A percentile compares a stretch with the other conserved stretches of the same genome.
Evolutionary conservation across 176 grass and related monocot genomes (phyloP).

Genomic region (Oryza glaberrima): DNA sequence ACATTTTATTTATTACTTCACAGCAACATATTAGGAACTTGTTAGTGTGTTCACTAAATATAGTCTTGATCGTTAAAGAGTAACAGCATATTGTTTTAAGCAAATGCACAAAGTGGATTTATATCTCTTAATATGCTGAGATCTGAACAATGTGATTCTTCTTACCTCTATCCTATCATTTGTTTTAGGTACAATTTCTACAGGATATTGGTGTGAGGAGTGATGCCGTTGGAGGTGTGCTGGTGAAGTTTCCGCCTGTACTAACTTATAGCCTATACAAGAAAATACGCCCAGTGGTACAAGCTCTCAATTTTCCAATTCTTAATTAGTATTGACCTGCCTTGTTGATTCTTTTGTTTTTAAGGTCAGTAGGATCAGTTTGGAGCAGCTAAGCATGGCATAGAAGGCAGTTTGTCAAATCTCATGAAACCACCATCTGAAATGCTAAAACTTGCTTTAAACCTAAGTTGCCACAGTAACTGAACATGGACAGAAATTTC

Average conservation of each 20-base stretch:
- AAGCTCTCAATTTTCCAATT: conserved; percentile 29
- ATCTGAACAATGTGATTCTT: conserved; percentile 1
- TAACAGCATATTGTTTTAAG: conserved; percentile 11
- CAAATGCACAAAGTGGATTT: conserved; percentile 1
- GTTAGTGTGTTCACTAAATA: background rate
- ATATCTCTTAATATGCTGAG: background rate
- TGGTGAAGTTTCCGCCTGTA: conserved; percentile 79
- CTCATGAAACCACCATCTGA: background rate
- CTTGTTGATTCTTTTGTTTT: background rate
- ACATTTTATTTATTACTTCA: background rate
- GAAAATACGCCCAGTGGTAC: conserved; percentile 96
- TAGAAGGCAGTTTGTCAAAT: conserved; percentile 8
- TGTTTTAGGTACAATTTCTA: conserved; percentile 79
- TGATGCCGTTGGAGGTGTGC: conserved; percentile 74
- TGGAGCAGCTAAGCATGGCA: background rate
- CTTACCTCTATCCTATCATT: conserved; percentile 25
- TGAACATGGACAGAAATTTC: no score
- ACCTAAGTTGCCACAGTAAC: background rate
- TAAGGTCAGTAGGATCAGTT: background rate
- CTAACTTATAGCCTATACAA: conserved; percentile 86
- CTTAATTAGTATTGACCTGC: background rate
- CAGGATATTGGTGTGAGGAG: conserved; percentile 88
- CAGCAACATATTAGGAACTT: background rate
- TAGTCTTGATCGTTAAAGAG: background rate
- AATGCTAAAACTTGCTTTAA: background rate